Evolutionary conservation across 2,329 filamentous ascomycete genomes (phyloP), one percentile per base, ranked within the genome.

Genomic region (Zopfia rhizophila): DNA sequence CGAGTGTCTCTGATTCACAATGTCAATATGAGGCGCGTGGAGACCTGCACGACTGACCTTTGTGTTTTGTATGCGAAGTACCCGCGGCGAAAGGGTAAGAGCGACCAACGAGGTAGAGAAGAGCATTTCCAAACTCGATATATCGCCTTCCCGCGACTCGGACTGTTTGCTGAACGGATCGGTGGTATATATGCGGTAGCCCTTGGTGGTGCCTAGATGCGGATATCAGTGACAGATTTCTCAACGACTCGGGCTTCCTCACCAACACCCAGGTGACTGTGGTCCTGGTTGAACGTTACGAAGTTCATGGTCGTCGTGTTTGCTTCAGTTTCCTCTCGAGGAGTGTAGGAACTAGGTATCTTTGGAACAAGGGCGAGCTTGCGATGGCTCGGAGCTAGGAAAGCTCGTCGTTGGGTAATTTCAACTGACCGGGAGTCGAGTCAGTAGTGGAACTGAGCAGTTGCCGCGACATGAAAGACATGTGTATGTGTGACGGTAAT

Each of bases 211-310:
- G 51, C 91, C 91, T 94, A 53, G 38, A 29, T 14, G 11, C 5
- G 18, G 47, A 44, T 43, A 52, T 62, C 51, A 41, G 36, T 57
- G 24, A 56, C 48, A 23, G 33, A 21, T 29, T 19, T 16, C 16
- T 19, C 17, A 7, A 17, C 23, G 7, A 14, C 4, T 5, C 8
- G 23, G 19, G 21, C 14, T 32, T 45, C 74, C 87, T 68, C 79
- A 91, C 91, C 93, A 61, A 99, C 92, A 77, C 93, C 93, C 56
- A 99, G 82, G 74, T 93, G 93, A 82, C 90, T 96, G 78, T 96
- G 91, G 79, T 99, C 94, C 80, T 99, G 94, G 75, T 99, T 99
- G 76, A 97, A 99, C 29, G 93, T 97, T 65, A 99, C 91, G 76
- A 96, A 99, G 75, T 99, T 99, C 79, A 97, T 91, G 30, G 60